These are phyloP conservation scores for Hymenoscyphus fructigenus DNA, from an alignment of 2,329 filamentous ascomycete genomes.

Conservation along the genomic window DNA sequence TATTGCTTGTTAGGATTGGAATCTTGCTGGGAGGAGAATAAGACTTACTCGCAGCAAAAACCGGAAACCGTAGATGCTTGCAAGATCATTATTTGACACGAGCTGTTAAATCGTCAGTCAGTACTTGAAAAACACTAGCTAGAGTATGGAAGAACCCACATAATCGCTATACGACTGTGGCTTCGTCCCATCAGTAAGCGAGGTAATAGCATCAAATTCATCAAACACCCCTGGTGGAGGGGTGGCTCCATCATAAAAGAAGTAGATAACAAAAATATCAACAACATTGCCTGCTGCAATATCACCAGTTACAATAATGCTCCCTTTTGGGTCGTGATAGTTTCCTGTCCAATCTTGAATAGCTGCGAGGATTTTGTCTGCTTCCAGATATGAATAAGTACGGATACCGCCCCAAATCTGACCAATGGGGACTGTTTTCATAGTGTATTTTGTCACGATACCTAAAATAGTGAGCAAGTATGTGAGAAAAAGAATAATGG, in stretches of 20 bases:
- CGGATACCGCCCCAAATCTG: conserved; percentile 42
- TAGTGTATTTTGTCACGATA: conserved; percentile 38
- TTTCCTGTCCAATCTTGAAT: conserved; percentile 56
- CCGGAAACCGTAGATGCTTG: conserved; percentile 21
- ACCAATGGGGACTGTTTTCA: conserved; percentile 32
- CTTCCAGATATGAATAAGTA: conserved; percentile 35
- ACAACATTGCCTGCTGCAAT: conserved; percentile 23
- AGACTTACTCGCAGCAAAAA: conserved; percentile 23
- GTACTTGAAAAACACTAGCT: not conserved
- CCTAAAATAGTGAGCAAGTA: conserved; percentile 23
- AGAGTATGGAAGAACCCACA: conserved; percentile 21
- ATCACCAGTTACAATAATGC: conserved; percentile 34
- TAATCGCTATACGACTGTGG: conserved; percentile 37
- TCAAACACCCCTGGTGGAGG: conserved; percentile 34
- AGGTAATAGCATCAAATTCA: conserved; percentile 23
- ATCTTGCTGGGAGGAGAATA: not conserved
- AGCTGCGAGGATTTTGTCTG: conserved; percentile 44
- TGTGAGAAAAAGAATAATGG: conserved; percentile 6
- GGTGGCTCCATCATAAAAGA: conserved; percentile 38
- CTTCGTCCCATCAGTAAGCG: conserved; percentile 13
- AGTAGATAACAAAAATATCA: conserved; percentile 35
- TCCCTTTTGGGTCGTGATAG: conserved; percentile 43
- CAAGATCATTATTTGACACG: conserved; percentile 15
- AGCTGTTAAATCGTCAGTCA: not conserved
- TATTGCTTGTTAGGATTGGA: not conserved